Conservation (phyloP, 805 yeast species). For the Candida pseudofarinosa region DNA sequence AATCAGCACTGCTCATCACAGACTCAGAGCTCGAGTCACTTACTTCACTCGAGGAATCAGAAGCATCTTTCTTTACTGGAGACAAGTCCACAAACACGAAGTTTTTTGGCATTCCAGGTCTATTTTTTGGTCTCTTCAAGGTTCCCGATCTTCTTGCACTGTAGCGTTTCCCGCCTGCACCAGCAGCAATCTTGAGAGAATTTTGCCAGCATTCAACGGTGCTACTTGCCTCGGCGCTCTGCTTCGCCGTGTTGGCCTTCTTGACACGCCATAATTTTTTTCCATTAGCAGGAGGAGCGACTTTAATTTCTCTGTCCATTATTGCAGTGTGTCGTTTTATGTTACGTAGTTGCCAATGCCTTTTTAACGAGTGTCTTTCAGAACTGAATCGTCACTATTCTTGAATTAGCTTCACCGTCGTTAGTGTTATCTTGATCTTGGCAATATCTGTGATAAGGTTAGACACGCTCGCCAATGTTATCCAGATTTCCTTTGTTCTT, state of each 20-base stretch:
- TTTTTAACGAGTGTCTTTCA: no score
- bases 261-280: conserved; percentile 44
- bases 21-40: conserved; percentile 4
- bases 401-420: no score
- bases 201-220: conserved; percentile 38
- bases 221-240: conserved; percentile 4
- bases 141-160: conserved; percentile 33
- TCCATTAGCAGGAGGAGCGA: conserved; percentile 41
- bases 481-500: no score
- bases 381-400: no score
- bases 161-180: conserved; percentile 36
- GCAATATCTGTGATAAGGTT: no score
- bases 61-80: conserved; percentile 29
- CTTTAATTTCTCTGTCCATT: conserved; percentile 1
- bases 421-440: no score
- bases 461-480: no score
- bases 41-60: conserved; percentile 4
- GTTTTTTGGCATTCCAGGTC: conserved; percentile 43
- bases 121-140: conserved; percentile 40
- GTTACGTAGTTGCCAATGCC: no score
- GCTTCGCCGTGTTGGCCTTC: conserved; percentile 16
- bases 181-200: conserved; percentile 31
- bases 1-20: background rate
- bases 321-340: background rate
- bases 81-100: conserved; percentile 44